These are phyloP conservation scores for Magnaporthiopsis rhizophila DNA, from an alignment of 2,329 filamentous ascomycete species.

Conservation along the genomic window DNA sequence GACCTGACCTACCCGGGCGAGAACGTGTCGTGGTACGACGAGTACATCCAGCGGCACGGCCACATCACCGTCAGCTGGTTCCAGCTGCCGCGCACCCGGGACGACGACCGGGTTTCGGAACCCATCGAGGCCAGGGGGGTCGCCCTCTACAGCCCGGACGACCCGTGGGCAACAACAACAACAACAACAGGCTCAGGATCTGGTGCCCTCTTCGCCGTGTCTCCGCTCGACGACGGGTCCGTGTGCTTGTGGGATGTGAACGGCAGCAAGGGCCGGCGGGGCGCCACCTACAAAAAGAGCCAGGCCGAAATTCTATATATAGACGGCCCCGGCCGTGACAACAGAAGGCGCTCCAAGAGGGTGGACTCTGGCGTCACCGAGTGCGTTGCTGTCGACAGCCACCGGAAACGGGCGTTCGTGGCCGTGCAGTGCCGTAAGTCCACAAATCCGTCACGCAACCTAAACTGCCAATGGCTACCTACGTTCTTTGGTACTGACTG, in stretches of 20 bases:
- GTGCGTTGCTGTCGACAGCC: slow-evolving; percentile 71
- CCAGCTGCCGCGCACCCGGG: slow-evolving; percentile 46
- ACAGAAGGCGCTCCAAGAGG: slow-evolving; percentile 47
- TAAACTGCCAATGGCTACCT: background rate
- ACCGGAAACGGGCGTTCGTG: slow-evolving; percentile 63
- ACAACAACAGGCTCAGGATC: slow-evolving; percentile 19
- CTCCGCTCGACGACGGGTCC: slow-evolving; percentile 78
- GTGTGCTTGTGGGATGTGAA: slow-evolving; percentile 80
- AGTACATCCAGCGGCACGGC: slow-evolving; percentile 77
- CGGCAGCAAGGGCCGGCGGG: slow-evolving; percentile 43
- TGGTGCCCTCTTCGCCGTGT: slow-evolving; percentile 50
- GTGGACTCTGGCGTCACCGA: slow-evolving; percentile 70
- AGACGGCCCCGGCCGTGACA: slow-evolving; percentile 37
- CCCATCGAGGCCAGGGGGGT: slow-evolving; percentile 64
- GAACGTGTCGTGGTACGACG: slow-evolving; percentile 73
- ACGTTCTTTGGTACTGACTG: background rate
- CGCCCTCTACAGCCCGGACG: slow-evolving; percentile 53
- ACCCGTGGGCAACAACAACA: slow-evolving; percentile 29
- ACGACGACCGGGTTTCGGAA: slow-evolving; percentile 30
- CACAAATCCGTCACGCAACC: too few relatives aligned
- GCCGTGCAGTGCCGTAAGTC: slow-evolving; percentile 63
- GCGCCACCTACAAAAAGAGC: slow-evolving; percentile 59
- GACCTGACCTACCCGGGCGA: slow-evolving; percentile 70
- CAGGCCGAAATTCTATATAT: slow-evolving; percentile 57
- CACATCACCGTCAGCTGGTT: slow-evolving; percentile 72